Base-by-base conservation (phyloP, 345 rosid species). In the Eucalyptus microcorys region DNA sequence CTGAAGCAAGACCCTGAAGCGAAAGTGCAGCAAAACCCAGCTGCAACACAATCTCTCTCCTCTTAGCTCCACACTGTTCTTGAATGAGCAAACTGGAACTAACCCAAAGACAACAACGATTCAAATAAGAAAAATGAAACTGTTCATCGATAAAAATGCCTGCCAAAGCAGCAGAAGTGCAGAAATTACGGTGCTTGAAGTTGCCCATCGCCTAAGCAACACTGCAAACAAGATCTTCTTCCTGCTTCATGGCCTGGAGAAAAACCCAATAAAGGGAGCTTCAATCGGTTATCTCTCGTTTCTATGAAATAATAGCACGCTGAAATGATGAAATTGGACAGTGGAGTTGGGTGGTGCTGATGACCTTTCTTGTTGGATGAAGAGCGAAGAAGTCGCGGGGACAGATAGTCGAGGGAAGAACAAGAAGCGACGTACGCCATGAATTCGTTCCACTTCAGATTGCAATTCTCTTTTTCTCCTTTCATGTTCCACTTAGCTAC, bases 41-140 rank as follows among this genome's bases (percentile, higher is more conserved):
- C 57, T 93, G 94, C 87, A 95, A 90, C 91, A 96, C 37, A 88
- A 90, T 66, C 87, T 92, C 94, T 89, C 99, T 95, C 94, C 99
- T 96, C 89, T 85, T 91, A 53, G 93, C 86, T 52, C 87, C 88
- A 40, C 61, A 71, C 76, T 80, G 79, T 49, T 61, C 88, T 86
- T 40, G 87, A 68, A 52, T 26, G 47, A 26, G 45, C 52, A 45
- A 79, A 34, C 86, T 47, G 88, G 34, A 50, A 86, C 87, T 76
- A 61, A 15, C n/a, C 52, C 26, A 21, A 71, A 59, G 64, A 89
- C 50, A 61, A 45, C 43, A 79, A 49, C 76, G 45, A 76, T 76
- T 42, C 84, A 76, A 37, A 22, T 11, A 47, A 32, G 86, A 89
- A 21, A 43, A 37, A 53, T 86, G 87, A 84, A 9, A 19, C 26